Percentiles rank a stretch among this genome's conserved stretches.
Conservation (phyloP, 257 asterid species). For the Agastache rugosa region DNA sequence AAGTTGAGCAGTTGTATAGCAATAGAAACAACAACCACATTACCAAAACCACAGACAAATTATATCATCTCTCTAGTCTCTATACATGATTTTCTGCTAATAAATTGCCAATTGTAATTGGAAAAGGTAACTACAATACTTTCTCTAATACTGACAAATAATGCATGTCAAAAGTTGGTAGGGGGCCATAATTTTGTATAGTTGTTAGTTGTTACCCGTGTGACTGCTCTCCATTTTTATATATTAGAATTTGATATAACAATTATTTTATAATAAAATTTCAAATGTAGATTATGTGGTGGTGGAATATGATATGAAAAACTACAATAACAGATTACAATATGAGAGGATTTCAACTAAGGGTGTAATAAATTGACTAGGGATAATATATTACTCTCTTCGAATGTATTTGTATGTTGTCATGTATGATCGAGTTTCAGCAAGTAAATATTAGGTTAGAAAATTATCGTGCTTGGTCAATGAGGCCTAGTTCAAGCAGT, state of each 20-base stretch:
- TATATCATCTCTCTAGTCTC: neutral
- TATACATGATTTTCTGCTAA: neutral
- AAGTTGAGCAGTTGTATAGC: conserved; percentile 12
- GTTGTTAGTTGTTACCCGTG: neutral
- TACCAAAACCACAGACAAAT: conserved; percentile 28
- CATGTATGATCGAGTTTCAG: no score
- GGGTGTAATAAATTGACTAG: neutral
- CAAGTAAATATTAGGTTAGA: no score
- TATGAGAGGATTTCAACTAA: neutral
- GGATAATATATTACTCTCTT: neutral
- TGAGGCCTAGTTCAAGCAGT: no score
- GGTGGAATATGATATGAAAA: neutral
- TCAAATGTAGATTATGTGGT: neutral
- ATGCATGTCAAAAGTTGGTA: conserved; percentile 17
- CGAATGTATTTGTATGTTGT: neutral
- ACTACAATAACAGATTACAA: no score
- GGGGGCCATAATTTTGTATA: conserved; percentile 3
- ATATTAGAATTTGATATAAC: neutral
- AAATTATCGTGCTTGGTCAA: no score
- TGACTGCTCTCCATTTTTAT: neutral
- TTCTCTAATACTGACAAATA: conserved; percentile 29
- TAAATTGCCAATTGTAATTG: neutral
- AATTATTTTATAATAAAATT: neutral
- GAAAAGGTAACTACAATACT: conserved; percentile 24
- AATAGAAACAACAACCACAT: conserved; percentile 14